Conservation (phyloP, 352 stramenopile species). For the Globisporangium iwayamae region DNA sequence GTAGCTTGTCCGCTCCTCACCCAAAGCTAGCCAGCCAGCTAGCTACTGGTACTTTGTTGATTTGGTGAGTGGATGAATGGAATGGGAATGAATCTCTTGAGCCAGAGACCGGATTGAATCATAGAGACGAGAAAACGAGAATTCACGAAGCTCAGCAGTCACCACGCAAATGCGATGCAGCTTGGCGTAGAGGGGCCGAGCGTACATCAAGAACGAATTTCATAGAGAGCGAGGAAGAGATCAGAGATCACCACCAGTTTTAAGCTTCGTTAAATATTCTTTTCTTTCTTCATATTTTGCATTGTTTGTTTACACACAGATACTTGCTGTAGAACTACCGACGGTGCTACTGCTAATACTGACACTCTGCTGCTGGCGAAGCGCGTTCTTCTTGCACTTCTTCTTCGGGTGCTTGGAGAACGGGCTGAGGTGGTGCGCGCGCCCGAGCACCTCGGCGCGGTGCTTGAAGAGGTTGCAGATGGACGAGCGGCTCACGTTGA, state of each 20-base stretch:
- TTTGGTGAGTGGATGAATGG: too few species aligned
- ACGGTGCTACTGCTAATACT: not conserved
- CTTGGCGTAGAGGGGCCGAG: not conserved
- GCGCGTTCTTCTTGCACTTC: conserved; percentile 17
- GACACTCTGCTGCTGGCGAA: not conserved
- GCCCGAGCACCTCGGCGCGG: conserved; percentile 43
- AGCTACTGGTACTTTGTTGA: too few species aligned
- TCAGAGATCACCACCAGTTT: too few species aligned
- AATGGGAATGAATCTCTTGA: too few species aligned
- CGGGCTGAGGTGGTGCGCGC: conserved; percentile 38
- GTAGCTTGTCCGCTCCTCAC: too few species aligned
- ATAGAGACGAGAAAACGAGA: too few species aligned
- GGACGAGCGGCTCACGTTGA: conserved; percentile 58
- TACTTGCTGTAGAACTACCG: not conserved
- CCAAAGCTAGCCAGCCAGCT: too few species aligned
- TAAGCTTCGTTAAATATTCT: not conserved
- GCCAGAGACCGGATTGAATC: too few species aligned
- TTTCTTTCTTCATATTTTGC: not conserved
- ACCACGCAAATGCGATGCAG: not conserved
- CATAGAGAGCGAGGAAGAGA: not conserved
- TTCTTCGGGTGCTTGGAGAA: conserved; percentile 62
- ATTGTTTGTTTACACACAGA: not conserved
- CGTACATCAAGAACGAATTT: not conserved
- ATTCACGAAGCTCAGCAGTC: too few species aligned
- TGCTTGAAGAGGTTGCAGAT: conserved; percentile 76